phyloP scores from a whole-genome alignment of 2,329 filamentous ascomycete species.

The Neocucurbitaria cava region DNA sequence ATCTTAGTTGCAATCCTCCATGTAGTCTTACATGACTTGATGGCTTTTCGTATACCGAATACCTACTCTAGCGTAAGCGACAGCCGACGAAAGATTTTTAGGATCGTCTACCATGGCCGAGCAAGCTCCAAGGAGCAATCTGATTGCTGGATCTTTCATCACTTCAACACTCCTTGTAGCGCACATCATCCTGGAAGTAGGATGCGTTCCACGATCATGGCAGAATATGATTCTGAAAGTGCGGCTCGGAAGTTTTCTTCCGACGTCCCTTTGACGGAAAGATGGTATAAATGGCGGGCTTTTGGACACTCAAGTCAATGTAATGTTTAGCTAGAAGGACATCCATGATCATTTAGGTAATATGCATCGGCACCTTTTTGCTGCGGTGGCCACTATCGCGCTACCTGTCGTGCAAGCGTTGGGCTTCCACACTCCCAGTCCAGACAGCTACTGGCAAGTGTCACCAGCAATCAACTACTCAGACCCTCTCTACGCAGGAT shows the following conservation, averaged over 20 bases:
- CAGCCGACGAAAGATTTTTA: conserved; percentile 7
- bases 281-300: neutral
- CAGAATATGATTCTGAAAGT: neutral
- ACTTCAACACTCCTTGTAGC: neutral
- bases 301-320: neutral
- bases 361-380: neutral
- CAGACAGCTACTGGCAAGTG: conserved; percentile 17
- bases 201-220: neutral
- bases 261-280: neutral
- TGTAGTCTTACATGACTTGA: neutral
- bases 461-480: conserved; percentile 17
- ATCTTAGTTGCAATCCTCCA: neutral
- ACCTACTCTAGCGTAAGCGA: conserved; percentile 11
- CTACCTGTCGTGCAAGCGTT: conserved; percentile 1
- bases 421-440: conserved; percentile 1
- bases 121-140: conserved; percentile 1
- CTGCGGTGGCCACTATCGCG: neutral
- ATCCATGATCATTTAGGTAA: neutral
- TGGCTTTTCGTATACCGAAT: conserved; percentile 1
- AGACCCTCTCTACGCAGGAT: conserved; percentile 17
- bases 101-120: conserved; percentile 1
- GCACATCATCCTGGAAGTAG: neutral
- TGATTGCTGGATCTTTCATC: conserved; percentile 9
- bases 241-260: neutral
- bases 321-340: neutral